A percentile compares a stretch with the other conserved stretches of the same genome.
phyloP scores from a whole-genome alignment of 495 filamentous ascomycete species.

The Aspergillus nidulans region DNA sequence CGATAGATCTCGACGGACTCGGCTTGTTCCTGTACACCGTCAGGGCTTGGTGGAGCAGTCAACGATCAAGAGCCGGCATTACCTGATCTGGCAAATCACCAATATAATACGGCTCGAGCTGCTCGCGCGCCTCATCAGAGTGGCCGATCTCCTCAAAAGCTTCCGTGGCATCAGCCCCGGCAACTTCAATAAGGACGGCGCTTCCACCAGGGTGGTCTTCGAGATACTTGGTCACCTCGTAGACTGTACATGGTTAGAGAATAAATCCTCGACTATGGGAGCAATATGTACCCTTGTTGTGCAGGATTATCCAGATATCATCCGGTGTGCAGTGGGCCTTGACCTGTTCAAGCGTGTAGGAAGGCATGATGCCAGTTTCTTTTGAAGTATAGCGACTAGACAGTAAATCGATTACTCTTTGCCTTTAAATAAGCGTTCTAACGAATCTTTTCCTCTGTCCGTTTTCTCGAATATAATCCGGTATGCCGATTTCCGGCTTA shows the following conservation, averaged over 20 bases:
- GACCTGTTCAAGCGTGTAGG: conserved; percentile 23
- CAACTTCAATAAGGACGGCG: conserved; percentile 42
- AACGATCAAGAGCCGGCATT: background rate
- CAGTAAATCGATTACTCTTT: too few species aligned
- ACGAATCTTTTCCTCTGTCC: background rate
- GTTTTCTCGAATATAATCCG: background rate
- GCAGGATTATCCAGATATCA: conserved; percentile 46
- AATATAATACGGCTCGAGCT: conserved; percentile 21
- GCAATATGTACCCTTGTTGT: conserved; percentile 36
- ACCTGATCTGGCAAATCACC: conserved; percentile 20
- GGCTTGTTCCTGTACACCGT: conserved; percentile 19
- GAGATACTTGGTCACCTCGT: conserved; percentile 47
- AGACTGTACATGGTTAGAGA: conserved; percentile 31
- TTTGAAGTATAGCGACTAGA: too few species aligned
- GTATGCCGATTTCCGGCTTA: background rate
- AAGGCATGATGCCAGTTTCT: conserved; percentile 3
- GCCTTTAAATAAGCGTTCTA: background rate
- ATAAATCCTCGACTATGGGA: too few species aligned
- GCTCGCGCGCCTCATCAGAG: conserved; percentile 42
- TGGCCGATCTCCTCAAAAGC: conserved; percentile 52
- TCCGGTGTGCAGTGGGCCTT: conserved; percentile 19
- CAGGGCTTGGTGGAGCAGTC: background rate
- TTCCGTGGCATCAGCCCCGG: conserved; percentile 49
- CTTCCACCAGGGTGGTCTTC: conserved; percentile 52
- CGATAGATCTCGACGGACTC: conserved; percentile 20